phyloP scores from a whole-genome alignment of 768 basidiomycete genomes.

The Phylloporus sp. region DNA sequence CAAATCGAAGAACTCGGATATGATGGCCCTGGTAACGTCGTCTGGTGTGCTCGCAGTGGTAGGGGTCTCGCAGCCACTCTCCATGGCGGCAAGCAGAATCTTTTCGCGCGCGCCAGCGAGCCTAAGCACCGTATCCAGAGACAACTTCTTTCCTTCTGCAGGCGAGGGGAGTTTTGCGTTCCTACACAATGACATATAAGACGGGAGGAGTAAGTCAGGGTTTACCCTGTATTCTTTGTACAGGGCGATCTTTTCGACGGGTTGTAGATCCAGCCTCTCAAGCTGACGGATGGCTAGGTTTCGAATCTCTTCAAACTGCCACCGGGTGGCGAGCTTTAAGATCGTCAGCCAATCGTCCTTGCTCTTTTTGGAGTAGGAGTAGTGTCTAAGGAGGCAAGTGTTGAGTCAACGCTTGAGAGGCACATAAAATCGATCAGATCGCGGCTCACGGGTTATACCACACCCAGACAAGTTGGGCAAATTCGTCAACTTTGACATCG shows the following conservation, averaged over 20 bases:
- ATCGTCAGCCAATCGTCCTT: constrained; percentile 54
- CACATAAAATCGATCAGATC: constrained; percentile 34
- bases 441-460: constrained; percentile 44
- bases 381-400: constrained; percentile 36
- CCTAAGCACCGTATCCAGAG: constrained; percentile 50
- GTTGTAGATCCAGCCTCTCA: constrained; percentile 41
- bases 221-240: constrained; percentile 56
- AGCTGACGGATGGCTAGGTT: constrained; percentile 53
- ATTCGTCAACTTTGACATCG: constrained; percentile 35
- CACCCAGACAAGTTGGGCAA: constrained; percentile 48
- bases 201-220: constrained; percentile 43
- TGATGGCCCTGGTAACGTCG: constrained; percentile 25
- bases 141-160: constrained; percentile 54
- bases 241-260: constrained; percentile 51
- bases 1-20: constrained; percentile 33
- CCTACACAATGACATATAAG: constrained; percentile 50
- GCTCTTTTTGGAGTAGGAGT: constrained; percentile 50
- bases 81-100: constrained; percentile 32
- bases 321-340: constrained; percentile 49
- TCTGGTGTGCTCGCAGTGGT: constrained; percentile 24
- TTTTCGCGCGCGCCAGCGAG: constrained; percentile 54
- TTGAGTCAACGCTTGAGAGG: background rate
- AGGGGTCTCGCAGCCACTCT: constrained; percentile 27
- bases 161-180: constrained; percentile 49
- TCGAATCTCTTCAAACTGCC: constrained; percentile 52